Percentiles rank a stretch among this genome's conserved stretches.
Evolutionary conservation across 2,329 filamentous ascomycete species (phyloP).

Genomic region (Verticillium zaregamsianum): DNA sequence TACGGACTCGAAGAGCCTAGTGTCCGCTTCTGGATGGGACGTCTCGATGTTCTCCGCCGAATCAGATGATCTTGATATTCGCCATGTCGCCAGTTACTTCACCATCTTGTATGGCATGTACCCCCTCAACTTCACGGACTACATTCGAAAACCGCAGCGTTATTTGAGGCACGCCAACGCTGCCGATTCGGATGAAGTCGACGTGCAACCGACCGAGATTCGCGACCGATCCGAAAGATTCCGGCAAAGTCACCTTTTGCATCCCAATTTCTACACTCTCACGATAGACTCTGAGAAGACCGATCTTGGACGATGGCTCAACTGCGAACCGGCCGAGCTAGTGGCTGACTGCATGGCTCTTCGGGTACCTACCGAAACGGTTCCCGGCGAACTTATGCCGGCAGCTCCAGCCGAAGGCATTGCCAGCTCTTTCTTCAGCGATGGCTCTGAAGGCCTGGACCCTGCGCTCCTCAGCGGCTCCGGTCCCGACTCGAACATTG

Average conservation of each 20-base stretch:
- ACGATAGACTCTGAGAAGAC: constrained; percentile 77
- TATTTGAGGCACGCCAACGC: constrained; percentile 72
- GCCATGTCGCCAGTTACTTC: constrained; percentile 70
- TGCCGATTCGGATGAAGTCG: constrained; percentile 66
- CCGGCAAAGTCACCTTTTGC: constrained; percentile 67
- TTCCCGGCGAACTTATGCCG: constrained; percentile 13
- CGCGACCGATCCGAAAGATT: constrained; percentile 72
- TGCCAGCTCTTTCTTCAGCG: constrained; percentile 16
- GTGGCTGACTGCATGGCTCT: constrained; percentile 75
- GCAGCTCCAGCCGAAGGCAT: constrained; percentile 13
- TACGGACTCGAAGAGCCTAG: constrained; percentile 24
- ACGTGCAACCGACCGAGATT: constrained; percentile 75
- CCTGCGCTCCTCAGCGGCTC: constrained; percentile 36
- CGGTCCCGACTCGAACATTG: constrained; percentile 22
- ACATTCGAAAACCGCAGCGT: constrained; percentile 76
- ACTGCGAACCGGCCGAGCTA: constrained; percentile 74
- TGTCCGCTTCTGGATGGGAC: constrained; percentile 53
- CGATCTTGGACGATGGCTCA: constrained; percentile 73
- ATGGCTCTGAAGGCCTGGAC: constrained; percentile 27
- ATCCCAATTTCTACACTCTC: constrained; percentile 79
- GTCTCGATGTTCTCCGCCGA: constrained; percentile 58
- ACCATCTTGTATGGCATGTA: constrained; percentile 81
- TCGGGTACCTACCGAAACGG: constrained; percentile 28
- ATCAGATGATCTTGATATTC: constrained; percentile 56
- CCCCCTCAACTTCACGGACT: constrained; percentile 81